phyloP scores from a whole-genome alignment of 2,329 filamentous ascomycete species.

The Exophiala calicioides region DNA sequence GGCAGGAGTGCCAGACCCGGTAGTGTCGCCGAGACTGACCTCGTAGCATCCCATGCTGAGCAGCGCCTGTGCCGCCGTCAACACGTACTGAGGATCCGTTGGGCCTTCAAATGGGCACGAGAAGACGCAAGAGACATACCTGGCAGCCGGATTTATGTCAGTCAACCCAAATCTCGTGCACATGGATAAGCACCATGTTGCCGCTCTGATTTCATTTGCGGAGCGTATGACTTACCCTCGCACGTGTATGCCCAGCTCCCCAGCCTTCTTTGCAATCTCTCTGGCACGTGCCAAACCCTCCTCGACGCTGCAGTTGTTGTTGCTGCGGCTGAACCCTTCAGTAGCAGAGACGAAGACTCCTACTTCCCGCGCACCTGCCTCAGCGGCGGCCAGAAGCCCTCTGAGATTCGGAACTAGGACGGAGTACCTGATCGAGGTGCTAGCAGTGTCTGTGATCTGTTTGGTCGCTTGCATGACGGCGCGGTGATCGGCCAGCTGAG shows the following conservation, averaged over 20 bases:
- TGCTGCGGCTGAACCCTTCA: slow-evolving; percentile 44
- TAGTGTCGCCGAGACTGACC: slow-evolving; percentile 85
- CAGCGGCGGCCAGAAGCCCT: slow-evolving; percentile 59
- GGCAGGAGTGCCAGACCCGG: slow-evolving; percentile 73
- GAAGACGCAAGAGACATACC: slow-evolving; percentile 45
- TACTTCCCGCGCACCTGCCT: slow-evolving; percentile 38
- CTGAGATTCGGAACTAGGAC: slow-evolving; percentile 45
- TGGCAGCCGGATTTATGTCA: slow-evolving; percentile 33
- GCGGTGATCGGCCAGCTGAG: slow-evolving; percentile 60
- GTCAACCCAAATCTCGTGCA: background rate
- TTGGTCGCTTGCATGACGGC: slow-evolving; percentile 23
- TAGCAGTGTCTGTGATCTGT: slow-evolving; percentile 16
- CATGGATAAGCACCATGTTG: background rate
- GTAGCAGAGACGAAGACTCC: slow-evolving; percentile 45
- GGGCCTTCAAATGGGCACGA: slow-evolving; percentile 53
- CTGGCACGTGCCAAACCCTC: slow-evolving; percentile 38
- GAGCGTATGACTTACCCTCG: slow-evolving; percentile 20
- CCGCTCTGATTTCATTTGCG: background rate
- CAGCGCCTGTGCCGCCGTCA: slow-evolving; percentile 58
- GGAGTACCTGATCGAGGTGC: slow-evolving; percentile 42
- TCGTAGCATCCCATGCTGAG: slow-evolving; percentile 87
- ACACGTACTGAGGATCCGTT: slow-evolving; percentile 51
- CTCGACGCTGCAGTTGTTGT: slow-evolving; percentile 44
- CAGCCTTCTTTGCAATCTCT: slow-evolving; percentile 35
- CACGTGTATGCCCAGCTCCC: slow-evolving; percentile 33